Evolutionary conservation across 306 rosid genomes (phyloP), one percentile per base, ranked within the genome.

Genomic region (Pyrus bretschneideri): DNA sequence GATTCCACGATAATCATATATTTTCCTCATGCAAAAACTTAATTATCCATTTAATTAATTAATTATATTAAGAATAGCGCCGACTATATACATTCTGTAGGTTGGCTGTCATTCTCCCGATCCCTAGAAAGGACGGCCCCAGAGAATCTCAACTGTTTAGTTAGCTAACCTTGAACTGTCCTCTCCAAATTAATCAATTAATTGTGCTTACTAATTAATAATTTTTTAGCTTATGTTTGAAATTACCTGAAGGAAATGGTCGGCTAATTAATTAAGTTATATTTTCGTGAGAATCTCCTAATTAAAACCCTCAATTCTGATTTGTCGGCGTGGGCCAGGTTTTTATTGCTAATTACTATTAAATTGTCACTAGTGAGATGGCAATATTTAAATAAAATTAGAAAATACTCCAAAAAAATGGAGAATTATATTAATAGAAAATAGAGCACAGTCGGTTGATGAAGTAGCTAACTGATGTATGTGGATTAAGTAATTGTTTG

Each of bases 61-160:
- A 70, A 33, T 55, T 33, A 52, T 46, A 57, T 61, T 66, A 66
- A 66, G 70, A 10, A 33, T 66, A 44, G 76, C 88, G 92, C 90
- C 96, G 88, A 84, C 90, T 78, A 80, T 90, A 78, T 72, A 76
- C 80, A 67, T 81, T 87, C 86, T 90, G 96, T 73, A 84, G 51
- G 72, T 71, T 78, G 80, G 92, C 87, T 92, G 90, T 89, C 92
- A 83, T 85, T 76, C 89, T 80, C 70, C 84, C 80, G 62, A 90
- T 87, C 86, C 89, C 86, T 64, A 85, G 67, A 77, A 78, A 82
- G 89, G 87, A 76, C 86, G 91, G 83, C 84, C 69, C 76, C 70
- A 21, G 78, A 75, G 83, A 87, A 88, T 88, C 91, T 84, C 87
- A 87, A 88, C 89, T 80, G 89, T 79, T 83, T 49, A 38, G 72